These are phyloP conservation scores for Euptelea pleiosperma DNA, from an alignment of 164 flowering plant species.

Conservation along the genomic window DNA sequence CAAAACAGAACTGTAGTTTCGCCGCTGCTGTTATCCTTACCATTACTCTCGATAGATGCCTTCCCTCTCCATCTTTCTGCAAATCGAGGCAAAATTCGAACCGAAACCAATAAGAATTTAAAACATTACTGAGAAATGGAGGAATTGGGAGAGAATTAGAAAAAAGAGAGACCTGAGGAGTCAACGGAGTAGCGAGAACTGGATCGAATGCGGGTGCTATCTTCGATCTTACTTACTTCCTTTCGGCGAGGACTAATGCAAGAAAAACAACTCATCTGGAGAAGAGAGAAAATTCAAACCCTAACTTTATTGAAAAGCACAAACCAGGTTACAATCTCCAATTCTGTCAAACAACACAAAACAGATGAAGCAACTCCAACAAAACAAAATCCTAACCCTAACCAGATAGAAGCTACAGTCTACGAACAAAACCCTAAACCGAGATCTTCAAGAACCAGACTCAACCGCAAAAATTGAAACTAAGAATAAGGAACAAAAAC, in stretches of 20 bases:
- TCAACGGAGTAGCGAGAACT: slow-evolving; percentile 13
- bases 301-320: neutral
- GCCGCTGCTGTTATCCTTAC: slow-evolving; percentile 8
- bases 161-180: slow-evolving; percentile 3
- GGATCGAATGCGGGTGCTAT: slow-evolving; percentile 10
- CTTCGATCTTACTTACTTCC: slow-evolving; percentile 21
- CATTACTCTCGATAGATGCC: slow-evolving; percentile 11
- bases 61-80: slow-evolving; percentile 31
- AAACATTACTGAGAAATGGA: neutral
- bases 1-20: no score
- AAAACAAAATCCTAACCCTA: no score
- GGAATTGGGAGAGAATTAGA: neutral
- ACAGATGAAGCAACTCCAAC: no score
- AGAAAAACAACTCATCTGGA: slow-evolving; percentile 30
- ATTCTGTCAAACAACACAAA: no score
- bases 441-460: neutral
- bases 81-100: slow-evolving; percentile 8
- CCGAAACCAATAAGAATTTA: neutral
- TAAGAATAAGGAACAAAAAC: no score
- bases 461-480: neutral
- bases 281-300: neutral
- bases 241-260: slow-evolving; percentile 25
- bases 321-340: neutral
- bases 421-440: no score
- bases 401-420: neutral